A percentile compares a stretch with the other conserved stretches of the same genome.
Evolutionary conservation across 2,329 filamentous ascomycete genomes (phyloP).

Genomic region (Aspergillus clavatus): DNA sequence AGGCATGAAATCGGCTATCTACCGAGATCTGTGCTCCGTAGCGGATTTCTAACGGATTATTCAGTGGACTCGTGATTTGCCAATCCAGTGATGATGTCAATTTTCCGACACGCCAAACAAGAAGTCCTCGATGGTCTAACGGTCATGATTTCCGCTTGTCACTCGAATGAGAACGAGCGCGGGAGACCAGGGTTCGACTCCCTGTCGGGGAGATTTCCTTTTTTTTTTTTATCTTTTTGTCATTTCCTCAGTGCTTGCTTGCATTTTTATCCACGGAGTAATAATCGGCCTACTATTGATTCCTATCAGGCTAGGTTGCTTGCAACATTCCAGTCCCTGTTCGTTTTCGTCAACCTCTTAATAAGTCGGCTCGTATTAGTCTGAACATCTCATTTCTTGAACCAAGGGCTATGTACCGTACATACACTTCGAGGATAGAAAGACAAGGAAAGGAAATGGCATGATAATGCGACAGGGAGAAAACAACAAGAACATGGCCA

Average conservation of each 20-base stretch:
- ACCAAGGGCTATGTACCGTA: conserved; percentile 12
- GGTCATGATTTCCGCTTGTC: conserved; percentile 5
- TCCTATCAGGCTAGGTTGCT: too few relatives aligned
- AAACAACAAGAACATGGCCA: conserved; percentile 5
- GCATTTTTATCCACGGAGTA: too few relatives aligned
- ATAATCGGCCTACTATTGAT: too few relatives aligned
- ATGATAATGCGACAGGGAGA: conserved; percentile 3
- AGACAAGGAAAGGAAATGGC: background rate
- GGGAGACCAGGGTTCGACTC: conserved; percentile 1
- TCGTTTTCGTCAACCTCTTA: too few relatives aligned
- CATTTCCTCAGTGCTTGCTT: too few relatives aligned
- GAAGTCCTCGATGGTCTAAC: background rate
- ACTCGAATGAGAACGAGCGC: background rate
- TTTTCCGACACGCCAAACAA: background rate
- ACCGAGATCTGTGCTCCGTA: background rate
- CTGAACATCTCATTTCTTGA: background rate
- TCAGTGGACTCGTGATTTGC: background rate
- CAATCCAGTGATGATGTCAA: background rate
- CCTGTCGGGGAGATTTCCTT: background rate
- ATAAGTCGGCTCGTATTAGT: too few relatives aligned
- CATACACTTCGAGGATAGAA: conserved; percentile 8
- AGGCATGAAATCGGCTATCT: background rate
- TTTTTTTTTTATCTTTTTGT: background rate
- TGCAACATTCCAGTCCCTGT: too few relatives aligned
- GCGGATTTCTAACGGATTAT: background rate